Conservation (phyloP, 257 asterid genomes). For the Fraxinus americana region DNA sequence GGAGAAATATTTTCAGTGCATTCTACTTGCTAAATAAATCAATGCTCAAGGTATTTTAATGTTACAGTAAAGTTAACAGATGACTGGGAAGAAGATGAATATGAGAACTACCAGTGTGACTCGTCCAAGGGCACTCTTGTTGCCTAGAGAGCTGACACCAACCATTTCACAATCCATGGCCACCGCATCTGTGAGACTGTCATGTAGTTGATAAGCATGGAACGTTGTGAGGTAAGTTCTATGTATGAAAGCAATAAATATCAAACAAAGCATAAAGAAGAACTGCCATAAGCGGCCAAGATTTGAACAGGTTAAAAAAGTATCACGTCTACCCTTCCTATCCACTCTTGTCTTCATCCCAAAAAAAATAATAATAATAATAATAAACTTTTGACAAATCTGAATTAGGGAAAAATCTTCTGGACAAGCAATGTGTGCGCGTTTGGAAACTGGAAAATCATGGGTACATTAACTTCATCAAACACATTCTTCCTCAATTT, state of each 20-base stretch:
- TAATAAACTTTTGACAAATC: neutral
- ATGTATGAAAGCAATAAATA: constrained; percentile 16
- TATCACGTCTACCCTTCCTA: neutral
- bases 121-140: constrained; percentile 94
- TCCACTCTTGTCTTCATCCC: neutral
- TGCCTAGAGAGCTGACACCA: constrained; percentile 79
- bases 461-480: neutral
- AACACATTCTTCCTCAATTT: constrained; percentile 6
- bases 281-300: neutral
- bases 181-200: constrained; percentile 69
- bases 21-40: constrained; percentile 7
- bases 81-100: constrained; percentile 20
- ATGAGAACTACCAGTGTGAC: constrained; percentile 73
- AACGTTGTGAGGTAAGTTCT: neutral
- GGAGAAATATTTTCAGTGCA: neutral
- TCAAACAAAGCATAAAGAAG: constrained; percentile 3
- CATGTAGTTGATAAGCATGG: constrained; percentile 25
- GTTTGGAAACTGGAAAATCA: neutral
- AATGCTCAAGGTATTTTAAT: constrained; percentile 6
- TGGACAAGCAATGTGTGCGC: neutral
- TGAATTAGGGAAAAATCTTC: neutral
- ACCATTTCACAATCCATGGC: constrained; percentile 99
- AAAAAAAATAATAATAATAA: neutral
- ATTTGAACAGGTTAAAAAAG: neutral
- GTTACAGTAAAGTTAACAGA: constrained; percentile 12